Conservation (phyloP, 2,329 filamentous ascomycete genomes). For the Beauveria sp. region DNA sequence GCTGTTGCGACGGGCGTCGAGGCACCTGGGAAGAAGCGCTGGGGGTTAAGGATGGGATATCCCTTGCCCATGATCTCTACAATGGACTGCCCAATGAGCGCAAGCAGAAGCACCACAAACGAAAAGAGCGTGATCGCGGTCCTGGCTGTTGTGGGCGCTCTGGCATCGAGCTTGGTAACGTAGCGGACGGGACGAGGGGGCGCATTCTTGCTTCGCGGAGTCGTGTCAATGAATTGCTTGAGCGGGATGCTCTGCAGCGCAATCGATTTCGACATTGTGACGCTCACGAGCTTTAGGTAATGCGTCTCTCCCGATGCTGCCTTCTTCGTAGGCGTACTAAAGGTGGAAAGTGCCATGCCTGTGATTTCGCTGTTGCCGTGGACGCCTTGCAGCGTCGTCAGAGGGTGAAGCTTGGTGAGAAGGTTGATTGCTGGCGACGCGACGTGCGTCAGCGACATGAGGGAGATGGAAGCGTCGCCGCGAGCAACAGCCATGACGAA, state of each 20-base stretch:
- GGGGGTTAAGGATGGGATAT: conserved; percentile 45
- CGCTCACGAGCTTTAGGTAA: conserved; percentile 66
- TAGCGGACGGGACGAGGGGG: conserved; percentile 55
- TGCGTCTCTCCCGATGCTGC: conserved; percentile 16
- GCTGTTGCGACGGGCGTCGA: conserved; percentile 16
- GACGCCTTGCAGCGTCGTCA: conserved; percentile 45
- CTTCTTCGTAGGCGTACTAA: conserved; percentile 29
- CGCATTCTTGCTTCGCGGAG: conserved; percentile 26
- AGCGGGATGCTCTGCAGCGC: conserved; percentile 75
- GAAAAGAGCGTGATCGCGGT: conserved; percentile 46
- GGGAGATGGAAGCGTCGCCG: conserved; percentile 68
- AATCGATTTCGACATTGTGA: conserved; percentile 71
- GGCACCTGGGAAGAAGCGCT: conserved; percentile 42
- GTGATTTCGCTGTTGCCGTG: conserved; percentile 51
- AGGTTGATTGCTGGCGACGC: conserved; percentile 38
- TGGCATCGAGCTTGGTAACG: conserved; percentile 55
- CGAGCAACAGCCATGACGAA: conserved; percentile 74
- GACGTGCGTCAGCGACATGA: conserved; percentile 70
- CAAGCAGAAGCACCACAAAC: conserved; percentile 51
- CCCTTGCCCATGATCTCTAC: conserved; percentile 54
- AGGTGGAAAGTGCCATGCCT: conserved; percentile 49
- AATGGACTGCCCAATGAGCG: conserved; percentile 54
- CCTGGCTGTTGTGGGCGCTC: conserved; percentile 37
- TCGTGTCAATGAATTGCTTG: conserved; percentile 32
- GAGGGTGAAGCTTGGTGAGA: conserved; percentile 42